Conservation (phyloP, 192 early-diverging fungal genomes). For the Coemansia javaensis region DNA sequence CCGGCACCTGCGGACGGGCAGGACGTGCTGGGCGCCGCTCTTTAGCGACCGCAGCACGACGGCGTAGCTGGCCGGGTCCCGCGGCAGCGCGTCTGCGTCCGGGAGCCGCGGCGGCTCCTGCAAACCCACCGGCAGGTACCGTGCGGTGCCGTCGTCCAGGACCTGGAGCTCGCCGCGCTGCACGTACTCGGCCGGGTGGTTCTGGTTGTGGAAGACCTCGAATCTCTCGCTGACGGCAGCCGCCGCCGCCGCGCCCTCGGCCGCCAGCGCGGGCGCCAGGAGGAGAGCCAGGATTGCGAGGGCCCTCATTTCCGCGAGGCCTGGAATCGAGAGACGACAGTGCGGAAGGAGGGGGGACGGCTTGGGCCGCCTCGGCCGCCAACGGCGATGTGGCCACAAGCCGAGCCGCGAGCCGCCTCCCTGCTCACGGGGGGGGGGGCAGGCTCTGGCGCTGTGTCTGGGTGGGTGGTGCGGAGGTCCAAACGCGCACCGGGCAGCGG, state of each 20-base stretch:
- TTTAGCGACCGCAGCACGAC: conserved; percentile 23
- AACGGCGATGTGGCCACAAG: too few relatives aligned
- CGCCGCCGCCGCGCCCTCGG: not conserved
- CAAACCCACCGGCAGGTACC: conserved; percentile 16
- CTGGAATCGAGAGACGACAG: too few relatives aligned
- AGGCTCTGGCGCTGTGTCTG: too few relatives aligned
- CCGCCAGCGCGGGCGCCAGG: not conserved
- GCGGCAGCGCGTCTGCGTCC: not conserved
- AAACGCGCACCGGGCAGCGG: too few relatives aligned
- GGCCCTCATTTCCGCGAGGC: too few relatives aligned
- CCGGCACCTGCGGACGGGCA: conserved; percentile 17
- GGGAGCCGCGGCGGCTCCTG: conserved; percentile 13
- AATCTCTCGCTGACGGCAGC: conserved; percentile 10
- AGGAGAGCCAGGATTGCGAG: too few relatives aligned
- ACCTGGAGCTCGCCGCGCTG: conserved; percentile 43
- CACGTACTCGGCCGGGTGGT: conserved; percentile 7
- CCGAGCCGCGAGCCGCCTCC: too few relatives aligned
- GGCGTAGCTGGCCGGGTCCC: conserved; percentile 9
- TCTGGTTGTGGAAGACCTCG: conserved; percentile 28
- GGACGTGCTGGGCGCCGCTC: conserved; percentile 9
- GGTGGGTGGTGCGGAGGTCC: too few relatives aligned
- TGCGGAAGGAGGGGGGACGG: too few relatives aligned
- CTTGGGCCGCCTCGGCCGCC: too few relatives aligned
- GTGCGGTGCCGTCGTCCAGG: conserved; percentile 19
- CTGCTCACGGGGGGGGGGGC: too few relatives aligned